Evolutionary conservation across 345 rosid genomes (phyloP).

Genomic region (Ceriops tagal): DNA sequence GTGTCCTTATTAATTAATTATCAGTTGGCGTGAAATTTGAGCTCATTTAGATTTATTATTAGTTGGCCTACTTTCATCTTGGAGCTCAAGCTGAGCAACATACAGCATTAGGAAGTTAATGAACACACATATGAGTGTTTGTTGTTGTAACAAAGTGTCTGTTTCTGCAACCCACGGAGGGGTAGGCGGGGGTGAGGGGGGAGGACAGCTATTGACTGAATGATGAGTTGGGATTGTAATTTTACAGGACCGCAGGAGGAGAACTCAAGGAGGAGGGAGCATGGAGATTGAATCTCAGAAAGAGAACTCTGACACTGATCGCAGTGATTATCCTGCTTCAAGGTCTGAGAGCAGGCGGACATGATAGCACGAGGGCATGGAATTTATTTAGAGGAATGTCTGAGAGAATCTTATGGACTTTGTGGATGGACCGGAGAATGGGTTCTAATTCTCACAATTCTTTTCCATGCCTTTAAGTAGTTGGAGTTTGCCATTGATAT

Average conservation of each 20-base stretch:
- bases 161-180: no score
- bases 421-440: no score
- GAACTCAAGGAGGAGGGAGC: constrained; percentile 58
- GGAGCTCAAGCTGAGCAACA: constrained; percentile 41
- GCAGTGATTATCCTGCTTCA: constrained; percentile 53
- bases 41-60: no score
- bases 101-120: no score
- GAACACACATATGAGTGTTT: no score
- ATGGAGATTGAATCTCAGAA: constrained; percentile 64
- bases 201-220: background rate
- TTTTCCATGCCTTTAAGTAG: constrained; percentile 10
- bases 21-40: no score
- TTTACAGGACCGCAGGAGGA: constrained; percentile 72
- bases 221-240: background rate
- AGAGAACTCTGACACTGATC: constrained; percentile 76
- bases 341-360: constrained; percentile 58
- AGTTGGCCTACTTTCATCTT: no score
- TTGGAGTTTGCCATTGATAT: constrained; percentile 30
- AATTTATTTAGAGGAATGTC: background rate
- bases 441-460: constrained; percentile 11
- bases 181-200: no score
- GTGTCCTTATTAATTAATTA: no score
- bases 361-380: background rate
- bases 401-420: background rate
- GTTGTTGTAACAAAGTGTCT: no score